phyloP scores from a whole-genome alignment of 164 flowering plant species.

The Sextonia rubra region DNA sequence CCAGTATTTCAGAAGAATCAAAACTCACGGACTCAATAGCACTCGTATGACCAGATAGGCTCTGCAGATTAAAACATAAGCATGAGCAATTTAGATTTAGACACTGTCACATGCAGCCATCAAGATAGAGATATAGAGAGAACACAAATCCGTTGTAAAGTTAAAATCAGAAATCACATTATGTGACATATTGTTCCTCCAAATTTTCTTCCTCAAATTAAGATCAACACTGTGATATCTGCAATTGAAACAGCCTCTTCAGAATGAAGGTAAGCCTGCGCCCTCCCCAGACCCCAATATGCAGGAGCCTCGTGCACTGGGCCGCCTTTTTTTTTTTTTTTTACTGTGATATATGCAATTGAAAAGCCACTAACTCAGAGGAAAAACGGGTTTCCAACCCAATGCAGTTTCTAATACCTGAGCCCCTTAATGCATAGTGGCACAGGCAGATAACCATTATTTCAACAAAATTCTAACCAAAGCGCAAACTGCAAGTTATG shows the following conservation, averaged over 20 bases:
- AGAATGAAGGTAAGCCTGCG: too few relatives aligned
- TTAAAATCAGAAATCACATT: not conserved
- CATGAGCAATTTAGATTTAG: not conserved
- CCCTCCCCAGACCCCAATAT: too few relatives aligned
- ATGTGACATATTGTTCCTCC: not conserved
- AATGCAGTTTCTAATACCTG: not conserved
- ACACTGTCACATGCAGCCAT: not conserved
- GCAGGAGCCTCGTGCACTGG: too few relatives aligned
- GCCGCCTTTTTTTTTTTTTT: too few relatives aligned
- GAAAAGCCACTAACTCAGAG: not conserved
- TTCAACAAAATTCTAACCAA: too few relatives aligned
- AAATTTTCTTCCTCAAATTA: not conserved
- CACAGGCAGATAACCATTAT: not conserved
- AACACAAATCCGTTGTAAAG: not conserved
- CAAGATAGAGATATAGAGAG: not conserved
- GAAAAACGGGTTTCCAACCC: not conserved
- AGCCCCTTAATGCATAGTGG: not conserved
- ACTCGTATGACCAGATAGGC: slow-evolving; percentile 94
- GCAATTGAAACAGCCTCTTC: too few relatives aligned
- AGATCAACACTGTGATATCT: not conserved
- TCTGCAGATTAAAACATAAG: slow-evolving; percentile 38
- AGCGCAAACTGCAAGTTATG: not conserved
- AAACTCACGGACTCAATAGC: slow-evolving; percentile 93
- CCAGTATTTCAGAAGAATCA: slow-evolving; percentile 89
- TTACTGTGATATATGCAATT: too few relatives aligned